Conservation (phyloP, 768 basidiomycete genomes). For the Aureoboletus auriporus region DNA sequence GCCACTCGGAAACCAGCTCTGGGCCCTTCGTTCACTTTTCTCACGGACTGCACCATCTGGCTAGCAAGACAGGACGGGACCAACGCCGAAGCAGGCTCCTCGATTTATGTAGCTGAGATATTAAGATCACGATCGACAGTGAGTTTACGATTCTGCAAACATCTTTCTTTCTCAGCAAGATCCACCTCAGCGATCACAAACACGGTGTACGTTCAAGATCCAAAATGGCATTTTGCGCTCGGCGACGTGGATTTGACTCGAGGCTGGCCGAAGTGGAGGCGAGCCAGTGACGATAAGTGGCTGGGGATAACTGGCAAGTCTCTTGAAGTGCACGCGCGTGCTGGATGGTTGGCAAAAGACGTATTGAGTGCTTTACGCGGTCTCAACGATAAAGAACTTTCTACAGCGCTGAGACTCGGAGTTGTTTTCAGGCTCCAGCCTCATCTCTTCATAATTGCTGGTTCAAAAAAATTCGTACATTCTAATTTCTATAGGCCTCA, state of each 20-base stretch:
- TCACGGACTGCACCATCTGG: slow-evolving; percentile 77
- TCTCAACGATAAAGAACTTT: too few relatives aligned
- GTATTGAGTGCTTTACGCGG: too few relatives aligned
- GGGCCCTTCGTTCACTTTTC: slow-evolving; percentile 69
- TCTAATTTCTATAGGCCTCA: too few relatives aligned
- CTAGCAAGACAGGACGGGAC: slow-evolving; percentile 33
- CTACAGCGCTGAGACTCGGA: too few relatives aligned
- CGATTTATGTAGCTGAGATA: slow-evolving; percentile 36
- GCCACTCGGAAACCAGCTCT: slow-evolving; percentile 62
- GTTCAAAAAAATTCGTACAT: too few relatives aligned
- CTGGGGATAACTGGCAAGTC: too few relatives aligned
- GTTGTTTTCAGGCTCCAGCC: too few relatives aligned
- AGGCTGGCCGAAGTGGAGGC: too few relatives aligned
- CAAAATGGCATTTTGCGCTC: slow-evolving; percentile 27
- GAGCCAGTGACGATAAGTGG: too few relatives aligned
- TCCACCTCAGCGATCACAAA: slow-evolving; percentile 33
- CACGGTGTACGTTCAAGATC: slow-evolving; percentile 40
- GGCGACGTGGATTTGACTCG: background rate
- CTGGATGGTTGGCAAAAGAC: too few relatives aligned
- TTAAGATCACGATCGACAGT: slow-evolving; percentile 43
- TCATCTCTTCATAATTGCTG: too few relatives aligned
- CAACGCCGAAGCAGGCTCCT: slow-evolving; percentile 14
- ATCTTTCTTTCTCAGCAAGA: background rate
- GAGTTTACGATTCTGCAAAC: background rate
- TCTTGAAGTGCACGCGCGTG: too few relatives aligned